Conservation (phyloP, 768 basidiomycete species). For the Hemileccinum rubropunctum region DNA sequence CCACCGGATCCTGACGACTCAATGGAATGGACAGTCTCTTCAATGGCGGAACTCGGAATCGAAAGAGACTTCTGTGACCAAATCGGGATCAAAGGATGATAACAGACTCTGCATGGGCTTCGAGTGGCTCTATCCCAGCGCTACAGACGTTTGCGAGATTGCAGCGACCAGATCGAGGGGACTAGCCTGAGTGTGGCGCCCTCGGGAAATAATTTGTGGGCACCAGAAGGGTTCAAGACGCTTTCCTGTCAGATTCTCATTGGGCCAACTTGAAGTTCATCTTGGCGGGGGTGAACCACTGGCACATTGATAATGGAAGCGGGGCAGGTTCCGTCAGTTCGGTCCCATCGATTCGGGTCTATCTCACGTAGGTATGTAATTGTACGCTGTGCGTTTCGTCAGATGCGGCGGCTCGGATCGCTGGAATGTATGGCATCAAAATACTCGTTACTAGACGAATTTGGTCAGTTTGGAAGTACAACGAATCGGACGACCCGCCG, state of each 20-base stretch:
- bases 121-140: not conserved
- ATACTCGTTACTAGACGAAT: not conserved
- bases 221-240: not conserved
- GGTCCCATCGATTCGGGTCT: slow-evolving; percentile 5
- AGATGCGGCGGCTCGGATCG: not conserved
- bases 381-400: not conserved
- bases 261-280: too few species aligned
- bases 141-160: not conserved
- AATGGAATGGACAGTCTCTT: not conserved
- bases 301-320: not conserved
- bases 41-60: not conserved
- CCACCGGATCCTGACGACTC: not conserved
- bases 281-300: not conserved
- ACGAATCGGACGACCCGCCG: too few species aligned
- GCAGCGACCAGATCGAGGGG: not conserved
- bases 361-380: slow-evolving; percentile 5
- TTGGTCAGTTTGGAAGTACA: not conserved
- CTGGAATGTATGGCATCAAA: slow-evolving; percentile 13
- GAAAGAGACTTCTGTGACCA: not conserved
- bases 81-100: too few species aligned
- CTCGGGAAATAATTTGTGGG: not conserved
- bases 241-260: slow-evolving; percentile 1
- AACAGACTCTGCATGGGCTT: not conserved
- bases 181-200: not conserved
- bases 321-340: slow-evolving; percentile 1